Evolutionary conservation across 495 filamentous ascomycete species (phyloP).

Genomic region (Paragyromitra xinjiangensis): DNA sequence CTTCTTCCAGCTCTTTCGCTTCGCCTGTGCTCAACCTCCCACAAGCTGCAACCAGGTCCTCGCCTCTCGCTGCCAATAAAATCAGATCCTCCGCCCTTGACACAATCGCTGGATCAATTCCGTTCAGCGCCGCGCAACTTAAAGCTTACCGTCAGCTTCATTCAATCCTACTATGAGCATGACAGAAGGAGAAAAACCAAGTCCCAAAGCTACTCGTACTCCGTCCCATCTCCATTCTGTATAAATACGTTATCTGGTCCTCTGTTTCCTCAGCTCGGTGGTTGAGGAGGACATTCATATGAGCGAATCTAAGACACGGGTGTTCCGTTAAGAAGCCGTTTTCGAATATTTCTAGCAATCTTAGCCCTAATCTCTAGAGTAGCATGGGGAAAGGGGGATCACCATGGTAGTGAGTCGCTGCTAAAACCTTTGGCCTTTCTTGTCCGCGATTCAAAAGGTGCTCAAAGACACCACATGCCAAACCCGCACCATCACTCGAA

Average conservation of each 20-base stretch:
- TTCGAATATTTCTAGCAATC: conserved; percentile 76
- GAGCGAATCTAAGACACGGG: conserved; percentile 73
- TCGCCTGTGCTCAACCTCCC: conserved; percentile 70
- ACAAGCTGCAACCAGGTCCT: conserved; percentile 77
- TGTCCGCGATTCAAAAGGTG: conserved; percentile 70
- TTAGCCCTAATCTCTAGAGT: neutral
- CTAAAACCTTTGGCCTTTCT: conserved; percentile 82
- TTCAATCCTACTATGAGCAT: neutral
- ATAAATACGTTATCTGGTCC: conserved; percentile 88
- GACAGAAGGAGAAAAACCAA: conserved; percentile 68
- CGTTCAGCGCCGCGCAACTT: conserved; percentile 70
- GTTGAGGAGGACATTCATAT: conserved; percentile 88
- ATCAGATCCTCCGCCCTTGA: conserved; percentile 79
- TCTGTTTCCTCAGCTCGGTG: conserved; percentile 66
- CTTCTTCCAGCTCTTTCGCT: conserved; percentile 68
- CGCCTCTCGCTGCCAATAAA: conserved; percentile 72
- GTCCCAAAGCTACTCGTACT: conserved; percentile 87
- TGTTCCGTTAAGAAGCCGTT: conserved; percentile 69
- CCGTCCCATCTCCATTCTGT: conserved; percentile 73
- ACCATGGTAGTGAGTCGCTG: conserved; percentile 86
- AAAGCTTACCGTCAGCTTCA: neutral
- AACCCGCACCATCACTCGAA: conserved; percentile 78
- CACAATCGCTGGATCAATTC: conserved; percentile 75
- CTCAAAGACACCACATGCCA: conserved; percentile 83
- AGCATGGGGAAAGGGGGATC: neutral